Evolutionary conservation across 352 stramenopile species (phyloP).

Genomic region (Globisporangium radiosum): DNA sequence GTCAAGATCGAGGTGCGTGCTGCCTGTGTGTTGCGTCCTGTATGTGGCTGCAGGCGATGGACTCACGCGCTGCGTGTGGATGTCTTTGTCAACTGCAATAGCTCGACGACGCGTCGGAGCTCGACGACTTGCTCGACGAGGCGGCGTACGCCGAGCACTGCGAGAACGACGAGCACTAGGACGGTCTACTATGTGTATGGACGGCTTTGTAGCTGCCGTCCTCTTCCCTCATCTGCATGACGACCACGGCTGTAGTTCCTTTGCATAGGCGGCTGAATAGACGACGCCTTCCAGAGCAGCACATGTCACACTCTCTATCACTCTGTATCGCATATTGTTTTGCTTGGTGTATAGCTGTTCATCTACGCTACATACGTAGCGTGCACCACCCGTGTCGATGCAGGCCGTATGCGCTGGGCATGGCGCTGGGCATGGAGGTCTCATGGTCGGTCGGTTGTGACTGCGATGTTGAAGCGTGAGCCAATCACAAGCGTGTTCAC

Average conservation of each 20-base stretch:
- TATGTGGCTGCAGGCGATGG: slow-evolving; percentile 1
- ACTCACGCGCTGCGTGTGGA: slow-evolving; percentile 4
- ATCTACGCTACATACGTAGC: too few relatives aligned
- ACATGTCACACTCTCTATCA: too few relatives aligned
- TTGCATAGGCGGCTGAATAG: background rate
- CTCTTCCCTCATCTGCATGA: background rate
- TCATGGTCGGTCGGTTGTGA: too few relatives aligned
- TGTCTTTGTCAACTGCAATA: slow-evolving; percentile 9
- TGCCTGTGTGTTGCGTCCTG: background rate
- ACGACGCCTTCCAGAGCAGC: background rate
- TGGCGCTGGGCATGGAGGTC: too few relatives aligned
- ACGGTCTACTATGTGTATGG: background rate
- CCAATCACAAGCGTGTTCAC: too few relatives aligned
- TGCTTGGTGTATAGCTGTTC: too few relatives aligned
- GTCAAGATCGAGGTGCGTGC: slow-evolving; percentile 80
- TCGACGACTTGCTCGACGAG: slow-evolving; percentile 79
- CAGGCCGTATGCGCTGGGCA: too few relatives aligned
- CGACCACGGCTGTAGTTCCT: background rate
- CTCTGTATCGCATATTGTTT: too few relatives aligned
- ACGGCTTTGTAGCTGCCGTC: background rate
- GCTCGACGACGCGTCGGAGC: slow-evolving; percentile 60
- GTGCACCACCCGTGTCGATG: too few relatives aligned
- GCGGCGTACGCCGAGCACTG: slow-evolving; percentile 81
- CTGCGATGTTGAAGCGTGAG: too few relatives aligned
- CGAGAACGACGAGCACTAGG: slow-evolving; percentile 79